phyloP scores from a whole-genome alignment of 1,284 basidiomycete species.

The Ustilago cynodontis region DNA sequence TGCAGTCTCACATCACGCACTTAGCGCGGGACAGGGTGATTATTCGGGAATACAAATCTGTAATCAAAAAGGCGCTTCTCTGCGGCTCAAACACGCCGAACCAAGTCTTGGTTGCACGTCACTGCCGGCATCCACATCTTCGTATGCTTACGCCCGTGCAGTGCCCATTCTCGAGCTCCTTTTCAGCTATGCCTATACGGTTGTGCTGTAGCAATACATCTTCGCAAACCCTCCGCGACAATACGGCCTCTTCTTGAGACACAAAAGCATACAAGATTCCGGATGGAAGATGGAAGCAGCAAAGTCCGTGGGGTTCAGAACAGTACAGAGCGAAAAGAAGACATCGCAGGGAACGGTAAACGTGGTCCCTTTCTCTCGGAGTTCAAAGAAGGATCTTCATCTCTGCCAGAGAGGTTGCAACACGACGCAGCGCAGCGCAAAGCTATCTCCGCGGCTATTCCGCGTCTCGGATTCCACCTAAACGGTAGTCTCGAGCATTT shows the following conservation, averaged over 20 bases:
- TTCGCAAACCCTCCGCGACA: not conserved
- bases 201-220: not conserved
- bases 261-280: not conserved
- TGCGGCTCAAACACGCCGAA: not conserved
- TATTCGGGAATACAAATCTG: not conserved
- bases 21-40: not conserved
- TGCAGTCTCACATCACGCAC: slow-evolving; percentile 5
- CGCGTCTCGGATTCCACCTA: not conserved
- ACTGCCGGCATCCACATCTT: slow-evolving; percentile 1
- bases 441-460: slow-evolving; percentile 1
- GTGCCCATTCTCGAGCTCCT: not conserved
- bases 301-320: too few species aligned
- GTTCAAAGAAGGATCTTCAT: not conserved
- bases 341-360: not conserved
- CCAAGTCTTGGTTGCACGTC: not conserved
- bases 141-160: slow-evolving; percentile 6
- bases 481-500: not conserved
- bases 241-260: slow-evolving; percentile 1
- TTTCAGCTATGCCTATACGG: not conserved
- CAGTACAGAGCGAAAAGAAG: not conserved
- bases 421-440: too few species aligned
- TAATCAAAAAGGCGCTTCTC: not conserved
- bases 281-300: too few species aligned
- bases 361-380: not conserved
- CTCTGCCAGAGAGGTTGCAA: too few species aligned